Conservation (phyloP, 805 yeast genomes). For the Candida wancherniae region DNA sequence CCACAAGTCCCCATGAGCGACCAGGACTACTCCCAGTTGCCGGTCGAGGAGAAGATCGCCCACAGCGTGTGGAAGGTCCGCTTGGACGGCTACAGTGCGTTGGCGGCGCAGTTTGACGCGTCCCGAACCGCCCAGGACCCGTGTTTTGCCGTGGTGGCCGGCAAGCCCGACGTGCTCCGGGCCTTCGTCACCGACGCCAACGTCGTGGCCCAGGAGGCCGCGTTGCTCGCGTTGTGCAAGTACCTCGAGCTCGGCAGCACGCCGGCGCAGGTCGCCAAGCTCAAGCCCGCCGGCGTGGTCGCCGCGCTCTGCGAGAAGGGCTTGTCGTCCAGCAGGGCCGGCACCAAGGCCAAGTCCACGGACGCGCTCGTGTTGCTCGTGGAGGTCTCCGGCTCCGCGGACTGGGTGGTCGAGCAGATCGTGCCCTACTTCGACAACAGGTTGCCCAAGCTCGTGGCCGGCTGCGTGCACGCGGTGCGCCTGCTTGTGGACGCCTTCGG, state of each 20-base stretch:
- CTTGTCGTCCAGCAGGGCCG: constrained; percentile 65
- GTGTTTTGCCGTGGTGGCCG: constrained; percentile 47
- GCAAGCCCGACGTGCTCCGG: constrained; percentile 52
- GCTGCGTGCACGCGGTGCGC: constrained; percentile 52
- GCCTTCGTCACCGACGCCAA: constrained; percentile 69
- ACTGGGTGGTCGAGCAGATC: constrained; percentile 61
- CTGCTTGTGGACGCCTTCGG: constrained; percentile 62
- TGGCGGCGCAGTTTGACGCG: constrained; percentile 45
- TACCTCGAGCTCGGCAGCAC: constrained; percentile 55
- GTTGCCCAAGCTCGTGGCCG: constrained; percentile 75
- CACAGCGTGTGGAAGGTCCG: constrained; percentile 75
- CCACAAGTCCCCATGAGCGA: constrained; percentile 32
- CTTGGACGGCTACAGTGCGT: constrained; percentile 69
- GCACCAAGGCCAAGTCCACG: constrained; percentile 61
- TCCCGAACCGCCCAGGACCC: constrained; percentile 54
- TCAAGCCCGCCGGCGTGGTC: constrained; percentile 38
- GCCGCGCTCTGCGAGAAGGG: constrained; percentile 75
- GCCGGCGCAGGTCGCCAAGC: constrained; percentile 31
- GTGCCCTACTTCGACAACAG: constrained; percentile 57
- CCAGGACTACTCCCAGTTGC: constrained; percentile 53
- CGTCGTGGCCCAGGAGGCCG: constrained; percentile 89
- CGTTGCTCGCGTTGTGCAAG: constrained; percentile 50
- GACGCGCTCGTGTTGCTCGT: constrained; percentile 60
- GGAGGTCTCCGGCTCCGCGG: constrained; percentile 59
- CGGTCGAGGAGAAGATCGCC: constrained; percentile 59